phyloP scores from a whole-genome alignment of 805 yeast genomes.

The Pichia scutulata region DNA sequence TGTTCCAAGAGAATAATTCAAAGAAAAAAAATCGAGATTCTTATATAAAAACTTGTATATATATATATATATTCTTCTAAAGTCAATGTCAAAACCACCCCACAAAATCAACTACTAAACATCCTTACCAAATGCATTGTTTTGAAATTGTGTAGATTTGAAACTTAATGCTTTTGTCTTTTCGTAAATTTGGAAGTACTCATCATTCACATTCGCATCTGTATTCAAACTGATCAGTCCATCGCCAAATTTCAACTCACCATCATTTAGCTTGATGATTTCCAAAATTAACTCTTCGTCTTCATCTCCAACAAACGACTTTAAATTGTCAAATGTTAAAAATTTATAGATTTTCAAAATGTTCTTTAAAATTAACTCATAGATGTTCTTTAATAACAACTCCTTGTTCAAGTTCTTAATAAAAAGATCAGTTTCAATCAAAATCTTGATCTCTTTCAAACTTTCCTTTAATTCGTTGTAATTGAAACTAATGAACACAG shows the following conservation, averaged over 20 bases:
- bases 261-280: conserved; percentile 20
- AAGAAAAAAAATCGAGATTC: too few relatives aligned
- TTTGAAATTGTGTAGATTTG: conserved; percentile 50
- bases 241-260: conserved; percentile 6
- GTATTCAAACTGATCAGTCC: conserved; percentile 43
- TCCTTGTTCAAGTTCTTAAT: conserved; percentile 34
- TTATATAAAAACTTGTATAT: neutral
- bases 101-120: too few relatives aligned
- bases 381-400: conserved; percentile 19
- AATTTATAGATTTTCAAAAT: conserved; percentile 21
- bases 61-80: conserved; percentile 2
- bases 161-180: conserved; percentile 58
- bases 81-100: too few relatives aligned
- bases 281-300: conserved; percentile 13
- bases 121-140: conserved; percentile 31
- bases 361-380: conserved; percentile 18
- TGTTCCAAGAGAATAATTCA: conserved; percentile 24
- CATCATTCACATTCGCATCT: conserved; percentile 39
- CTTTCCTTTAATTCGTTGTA: conserved; percentile 44
- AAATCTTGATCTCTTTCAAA: conserved; percentile 38
- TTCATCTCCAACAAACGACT: conserved; percentile 11
- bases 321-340: conserved; percentile 17
- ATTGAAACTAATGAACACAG: conserved; percentile 51
- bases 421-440: conserved; percentile 52
- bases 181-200: conserved; percentile 62